Base-by-base conservation (phyloP, 2,329 filamentous ascomycete genomes). In the Septoria petroselini region DNA sequence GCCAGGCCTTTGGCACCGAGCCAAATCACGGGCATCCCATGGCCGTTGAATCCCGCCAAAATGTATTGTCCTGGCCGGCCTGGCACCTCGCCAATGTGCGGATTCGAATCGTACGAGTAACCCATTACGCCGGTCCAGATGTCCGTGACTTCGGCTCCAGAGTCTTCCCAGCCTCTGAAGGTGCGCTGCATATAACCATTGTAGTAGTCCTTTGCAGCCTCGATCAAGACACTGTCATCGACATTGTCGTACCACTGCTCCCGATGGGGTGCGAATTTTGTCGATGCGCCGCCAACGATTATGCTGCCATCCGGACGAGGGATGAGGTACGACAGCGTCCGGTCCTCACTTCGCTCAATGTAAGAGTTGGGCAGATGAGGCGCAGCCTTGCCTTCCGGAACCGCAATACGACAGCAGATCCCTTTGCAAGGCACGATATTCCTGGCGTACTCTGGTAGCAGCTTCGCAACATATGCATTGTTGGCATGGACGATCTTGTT, bases 121-220 rank as follows among this genome's bases (percentile, higher is more conserved):
- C 52, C 55, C 63, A 61, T 51, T 63, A 64, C 72, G 17, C 70
- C 73, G 6, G 69, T 73, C 74, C 73, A 76, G 3, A 72, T 56
- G 3, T 62, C 61, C 17, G 71, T 62, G 0, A 65, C 59, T 2
- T 65, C 53, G 3, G 70, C 72, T 4, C 61, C 65, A 15, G 65
- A 72, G 2, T 70, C 51, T 40, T 77, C 72, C 76, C 76, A 80
- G 0, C 75, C 76, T 1, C 50, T 60, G 45, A 77, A 77, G 27
- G 67, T 68, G 3, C 67, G 61, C 51, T 73, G 71, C 70, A 79
- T 77, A 48, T 75, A 76, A 0, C 65, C 65, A 19, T 73, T 64
- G 55, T 76, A 79, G 55, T 78, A 73, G 21, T 62, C 44, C 17
- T 65, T 64, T 0, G 72, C 72, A 0, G 62, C 51, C 2, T 69